phyloP scores from a whole-genome alignment of 2,329 filamentous ascomycete species.

The Sporothrix mexicana region DNA sequence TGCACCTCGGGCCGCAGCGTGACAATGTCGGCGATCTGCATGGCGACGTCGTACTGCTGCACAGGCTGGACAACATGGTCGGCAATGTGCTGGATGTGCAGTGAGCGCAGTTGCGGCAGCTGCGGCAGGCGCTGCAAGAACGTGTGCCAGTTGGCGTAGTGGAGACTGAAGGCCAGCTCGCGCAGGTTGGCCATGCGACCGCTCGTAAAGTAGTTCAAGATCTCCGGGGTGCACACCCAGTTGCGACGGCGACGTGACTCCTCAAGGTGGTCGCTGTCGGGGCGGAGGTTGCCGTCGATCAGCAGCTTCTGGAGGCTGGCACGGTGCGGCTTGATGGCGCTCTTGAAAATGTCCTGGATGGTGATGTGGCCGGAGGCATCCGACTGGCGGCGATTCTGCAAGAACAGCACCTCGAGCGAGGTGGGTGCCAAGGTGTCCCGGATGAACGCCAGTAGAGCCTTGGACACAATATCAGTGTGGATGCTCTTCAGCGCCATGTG shows the following conservation, averaged over 20 bases:
- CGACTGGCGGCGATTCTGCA: constrained; percentile 67
- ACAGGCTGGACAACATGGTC: constrained; percentile 42
- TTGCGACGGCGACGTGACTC: constrained; percentile 60
- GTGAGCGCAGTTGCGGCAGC: constrained; percentile 68
- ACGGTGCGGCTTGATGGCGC: constrained; percentile 72
- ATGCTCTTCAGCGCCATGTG: constrained; percentile 72
- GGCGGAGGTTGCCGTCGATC: constrained; percentile 71
- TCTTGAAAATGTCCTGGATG: constrained; percentile 73
- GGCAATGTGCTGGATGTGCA: constrained; percentile 43
- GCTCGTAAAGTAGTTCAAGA: constrained; percentile 75
- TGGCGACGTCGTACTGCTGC: constrained; percentile 72
- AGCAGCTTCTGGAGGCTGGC: constrained; percentile 74
- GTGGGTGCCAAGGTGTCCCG: constrained; percentile 80
- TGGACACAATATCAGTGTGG: constrained; percentile 75
- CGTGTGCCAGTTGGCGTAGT: constrained; percentile 81
- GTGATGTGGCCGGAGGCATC: constrained; percentile 60
- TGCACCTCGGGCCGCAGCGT: constrained; percentile 76
- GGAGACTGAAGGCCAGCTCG: constrained; percentile 74
- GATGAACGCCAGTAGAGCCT: constrained; percentile 72
- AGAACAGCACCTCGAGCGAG: constrained; percentile 76
- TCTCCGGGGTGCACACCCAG: constrained; percentile 74
- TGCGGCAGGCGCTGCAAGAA: constrained; percentile 77
- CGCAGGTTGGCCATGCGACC: constrained; percentile 74
- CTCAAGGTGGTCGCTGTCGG: constrained; percentile 41
- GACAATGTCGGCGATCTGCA: constrained; percentile 79